Base-by-base conservation (phyloP, 306 rosid species). In the Rubus parviflorus region DNA sequence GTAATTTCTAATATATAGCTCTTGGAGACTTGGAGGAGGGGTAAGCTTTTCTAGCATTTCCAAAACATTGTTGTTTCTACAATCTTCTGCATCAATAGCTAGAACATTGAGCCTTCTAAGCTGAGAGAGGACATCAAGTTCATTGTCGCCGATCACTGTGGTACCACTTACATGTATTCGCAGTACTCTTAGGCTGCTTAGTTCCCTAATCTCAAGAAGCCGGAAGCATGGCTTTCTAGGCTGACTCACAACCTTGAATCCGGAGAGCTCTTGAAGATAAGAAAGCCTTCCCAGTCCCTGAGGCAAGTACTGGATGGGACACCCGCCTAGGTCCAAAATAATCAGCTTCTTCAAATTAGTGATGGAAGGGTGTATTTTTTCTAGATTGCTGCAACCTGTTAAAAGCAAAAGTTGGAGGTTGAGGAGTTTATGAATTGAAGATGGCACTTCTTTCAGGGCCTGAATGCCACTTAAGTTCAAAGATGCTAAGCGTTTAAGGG, bases 241-340 rank as follows among this genome's bases (percentile, higher is more conserved):
- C 54, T 42, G 49, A n/a, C 25, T 65, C 37, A 7, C 16, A 23
- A 62, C 56, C 48, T 12, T 62, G 35, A 72, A 42, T 57, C 81
- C 81, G 2, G 60, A 57, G 48, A 78, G 71, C 19, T 78, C 81
- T 70, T 78, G 72, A 38, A 79, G 82, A 61, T 23, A 10, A 38
- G 43, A 48, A 7, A 79, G 54, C 25, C 37, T 40, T 11, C 40
- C 64, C 19, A 78, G 8, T 3, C 71, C 76, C 22, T n/a, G 42
- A n/a, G 77, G 81, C 13, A 71, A 38, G 49, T 22, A 58, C 10
- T 72, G 45, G 40, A 79, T 61, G 14, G 77, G 56, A 79, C 77
- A 72, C 12, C 40, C 46, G 0, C 19, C 65, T 10, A 72, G 1
- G 61, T 79, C 53, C 77, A 61, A 40, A 35, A 79, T 42, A 19